Evolutionary conservation across 2,329 filamentous ascomycete species (phyloP), one percentile per base, ranked within the genome.

Genomic region (Venturia nashicola): DNA sequence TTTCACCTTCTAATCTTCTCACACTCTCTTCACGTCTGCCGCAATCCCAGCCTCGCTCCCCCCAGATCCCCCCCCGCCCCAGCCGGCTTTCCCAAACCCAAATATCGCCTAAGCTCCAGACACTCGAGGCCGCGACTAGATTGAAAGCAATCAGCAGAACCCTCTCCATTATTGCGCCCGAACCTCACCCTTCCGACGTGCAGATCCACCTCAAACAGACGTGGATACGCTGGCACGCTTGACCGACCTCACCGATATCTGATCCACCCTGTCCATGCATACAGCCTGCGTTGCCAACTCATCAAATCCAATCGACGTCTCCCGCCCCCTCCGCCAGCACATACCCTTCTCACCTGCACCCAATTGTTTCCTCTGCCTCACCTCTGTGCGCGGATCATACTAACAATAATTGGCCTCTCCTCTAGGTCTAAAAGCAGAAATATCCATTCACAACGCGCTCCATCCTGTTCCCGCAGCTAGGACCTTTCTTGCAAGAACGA

Each of bases 241-340:
- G 60, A 62, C 60, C 60, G 60, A 62, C 39, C 36, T 36, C 43
- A 43, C 44, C 48, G 34, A 14, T 46, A 51, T 12, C 43, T 9
- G 14, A 23, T 51, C 34, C 34, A 34, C 60, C 60, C 60, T 62
- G 60, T 62, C 44, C 71, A 67, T 75, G 74, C 74, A 75, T 73
- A 71, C 43, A 69, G 72, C 71, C 71, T 73, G 73, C 73, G 75
- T 71, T 75, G 74, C 72, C 74, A 76, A 66, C 75, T 71, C 74
- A 76, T 76, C 74, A 72, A 70, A 71, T 73, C 73, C 73, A 74
- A 76, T 75, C 70, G 72, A 67, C 71, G 71, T 67, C 34, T 70
- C 70, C 74, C 70, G 72, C 67, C 70, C 70, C 66, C 34, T 70
- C 70, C 69, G 71, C 71, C 72, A 74, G 69, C 74, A 71, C 72